These are phyloP conservation scores for Cryptococcus neoformans DNA, from an alignment of 1,284 basidiomycete species.

Conservation along the genomic window DNA sequence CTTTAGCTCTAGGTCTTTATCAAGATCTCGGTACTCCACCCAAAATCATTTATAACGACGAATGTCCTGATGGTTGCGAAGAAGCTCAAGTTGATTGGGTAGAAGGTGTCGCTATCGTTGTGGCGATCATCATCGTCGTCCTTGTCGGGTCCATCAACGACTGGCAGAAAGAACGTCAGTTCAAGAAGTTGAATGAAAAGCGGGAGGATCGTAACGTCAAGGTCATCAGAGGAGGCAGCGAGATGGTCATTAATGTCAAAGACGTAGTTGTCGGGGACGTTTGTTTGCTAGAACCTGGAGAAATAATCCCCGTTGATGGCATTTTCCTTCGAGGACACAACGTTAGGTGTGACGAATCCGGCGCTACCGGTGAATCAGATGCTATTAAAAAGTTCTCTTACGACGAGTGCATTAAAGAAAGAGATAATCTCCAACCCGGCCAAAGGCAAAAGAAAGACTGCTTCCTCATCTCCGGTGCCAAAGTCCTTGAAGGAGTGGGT, in stretches of 20 bases:
- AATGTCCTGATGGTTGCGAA: constrained; percentile 55
- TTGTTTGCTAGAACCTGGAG: constrained; percentile 88
- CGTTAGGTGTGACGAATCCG: constrained; percentile 93
- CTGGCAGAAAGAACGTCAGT: constrained; percentile 97
- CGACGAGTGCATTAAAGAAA: constrained; percentile 64
- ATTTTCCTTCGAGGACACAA: constrained; percentile 90
- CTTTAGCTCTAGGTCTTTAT: constrained; percentile 90
- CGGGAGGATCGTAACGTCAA: constrained; percentile 94
- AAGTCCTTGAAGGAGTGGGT: constrained; percentile 93
- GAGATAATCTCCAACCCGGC: constrained; percentile 44
- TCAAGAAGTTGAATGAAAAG: constrained; percentile 86
- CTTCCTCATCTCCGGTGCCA: constrained; percentile 90
- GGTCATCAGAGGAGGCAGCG: constrained; percentile 78
- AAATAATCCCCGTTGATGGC: constrained; percentile 93
- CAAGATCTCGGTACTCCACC: constrained; percentile 78
- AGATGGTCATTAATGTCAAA: constrained; percentile 76
- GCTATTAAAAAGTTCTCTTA: constrained; percentile 86
- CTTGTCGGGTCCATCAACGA: constrained; percentile 51
- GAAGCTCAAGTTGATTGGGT: constrained; percentile 79
- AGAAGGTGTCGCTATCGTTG: constrained; percentile 94
- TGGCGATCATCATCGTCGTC: constrained; percentile 74
- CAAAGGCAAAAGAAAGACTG: constrained; percentile 71
- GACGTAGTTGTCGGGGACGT: constrained; percentile 94
- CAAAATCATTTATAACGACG: constrained; percentile 51
- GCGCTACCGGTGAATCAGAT: constrained; percentile 94